Base-by-base conservation (phyloP, 2,329 filamentous ascomycete species). In the Fusarium nematophilum region DNA sequence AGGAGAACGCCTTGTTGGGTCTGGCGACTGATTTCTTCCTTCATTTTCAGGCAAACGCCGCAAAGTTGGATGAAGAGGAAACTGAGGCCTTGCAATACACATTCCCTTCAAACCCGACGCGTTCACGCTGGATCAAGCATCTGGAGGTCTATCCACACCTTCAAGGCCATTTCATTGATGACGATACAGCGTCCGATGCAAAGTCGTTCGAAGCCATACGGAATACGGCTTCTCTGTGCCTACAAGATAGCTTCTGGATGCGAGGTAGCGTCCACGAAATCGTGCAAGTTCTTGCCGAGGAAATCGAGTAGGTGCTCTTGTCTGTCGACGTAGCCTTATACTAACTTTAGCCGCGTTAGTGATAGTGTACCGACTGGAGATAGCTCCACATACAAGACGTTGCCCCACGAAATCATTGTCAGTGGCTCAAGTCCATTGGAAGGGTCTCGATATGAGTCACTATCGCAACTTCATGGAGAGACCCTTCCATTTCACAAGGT, bases 261-360 rank as follows among this genome's bases (percentile, higher is more conserved):
- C 50, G 50, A 26, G 50, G 42, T 6, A 40, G 27, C 30, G 47
- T 53, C 5, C 23, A 53, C 11, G 25, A 49, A 9, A 49, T 53
- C 23, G 23, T 49, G 5, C 21, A 49, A 1, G 40, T 33, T 10
- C 48, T 52, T 8, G 36, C 40, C 5, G 17, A 38, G 2, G 40
- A 33, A 26, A 23, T 52, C 5, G 27, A 45, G 40, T 46, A 39
- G 26, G n/a, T 13, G 9, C 14, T 23, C 4, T 27, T 11, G 30
- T 6, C 5, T 18, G 4, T 9, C 9, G 5, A 14, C 9, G 9
- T 3, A 31, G 1, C n/a, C n/a, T n/a, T n/a, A 23, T 23, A 11
- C 40, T 52, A 11, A 52, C 13, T 1, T 30, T 14, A 1, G 11
- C 10, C 3, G 34, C 9, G n/a, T n/a, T 5, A 54, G 51, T 18